Conservation (phyloP, 2,329 filamentous ascomycete genomes). For the Aspergillus versicolor region DNA sequence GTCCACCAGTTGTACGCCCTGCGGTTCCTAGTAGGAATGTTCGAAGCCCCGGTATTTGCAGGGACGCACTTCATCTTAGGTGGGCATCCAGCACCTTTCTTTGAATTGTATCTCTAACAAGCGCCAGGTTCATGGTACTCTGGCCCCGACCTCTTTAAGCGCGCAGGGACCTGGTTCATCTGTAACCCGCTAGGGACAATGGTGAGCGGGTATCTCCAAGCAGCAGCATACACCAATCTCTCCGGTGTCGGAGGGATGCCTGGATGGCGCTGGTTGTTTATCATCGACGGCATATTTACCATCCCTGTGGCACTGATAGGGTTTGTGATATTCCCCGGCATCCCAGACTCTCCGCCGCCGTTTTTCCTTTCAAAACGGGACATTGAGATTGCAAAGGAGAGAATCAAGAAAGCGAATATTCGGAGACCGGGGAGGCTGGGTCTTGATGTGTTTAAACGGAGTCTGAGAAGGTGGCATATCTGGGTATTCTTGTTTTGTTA, state of each 20-base stretch:
- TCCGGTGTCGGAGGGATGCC: constrained; percentile 50
- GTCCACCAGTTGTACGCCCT: constrained; percentile 34
- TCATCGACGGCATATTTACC: constrained; percentile 58
- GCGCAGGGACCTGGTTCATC: constrained; percentile 56
- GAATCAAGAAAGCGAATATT: constrained; percentile 25
- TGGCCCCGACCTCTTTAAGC: constrained; percentile 51
- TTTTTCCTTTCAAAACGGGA: constrained; percentile 39
- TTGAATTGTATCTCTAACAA: neutral
- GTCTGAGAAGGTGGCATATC: constrained; percentile 51
- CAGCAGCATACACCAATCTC: constrained; percentile 54
- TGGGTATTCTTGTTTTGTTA: constrained; percentile 52
- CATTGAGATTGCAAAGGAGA: constrained; percentile 37
- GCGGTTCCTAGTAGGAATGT: constrained; percentile 35
- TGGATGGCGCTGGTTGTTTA: constrained; percentile 58
- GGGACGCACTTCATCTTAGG: constrained; percentile 35
- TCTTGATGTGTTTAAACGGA: constrained; percentile 47
- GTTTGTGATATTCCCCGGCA: constrained; percentile 49
- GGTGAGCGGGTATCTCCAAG: constrained; percentile 59
- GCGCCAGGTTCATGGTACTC: constrained; percentile 41
- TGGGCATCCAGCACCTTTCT: constrained; percentile 1
- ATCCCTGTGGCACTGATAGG: constrained; percentile 57
- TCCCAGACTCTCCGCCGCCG: constrained; percentile 42
- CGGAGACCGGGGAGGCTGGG: constrained; percentile 42
- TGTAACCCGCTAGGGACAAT: constrained; percentile 55
- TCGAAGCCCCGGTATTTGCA: constrained; percentile 34